Evolutionary conservation across 2,329 filamentous ascomycete genomes (phyloP), one percentile per base, ranked within the genome.

Genomic region (Pezicula neosporulosa): DNA sequence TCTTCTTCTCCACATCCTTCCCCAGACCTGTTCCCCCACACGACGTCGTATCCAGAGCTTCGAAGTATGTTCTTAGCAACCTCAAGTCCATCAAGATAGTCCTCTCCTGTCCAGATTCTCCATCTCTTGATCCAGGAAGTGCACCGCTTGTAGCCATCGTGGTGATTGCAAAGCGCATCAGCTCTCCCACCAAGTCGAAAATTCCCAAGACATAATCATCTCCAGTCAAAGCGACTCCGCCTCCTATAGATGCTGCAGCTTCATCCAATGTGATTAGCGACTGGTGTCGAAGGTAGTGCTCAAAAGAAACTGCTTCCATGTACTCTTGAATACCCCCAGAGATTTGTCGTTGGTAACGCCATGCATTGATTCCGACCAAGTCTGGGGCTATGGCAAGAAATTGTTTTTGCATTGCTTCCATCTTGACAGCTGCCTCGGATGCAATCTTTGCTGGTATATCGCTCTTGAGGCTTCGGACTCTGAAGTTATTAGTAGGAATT

Each of bases 121-220:
- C 58, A 56, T 54, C 47, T 54, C 57, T 66, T 47, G 41, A 53
- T 28, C 72, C 72, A 4, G 74, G 76, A 55, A 77, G 68, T 60
- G 68, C 60, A 53, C 65, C 66, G 36, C 54, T 85, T 5, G 91
- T 87, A 1, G 91, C 91, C 67, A 96, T 88, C 24, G 85, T 84
- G 6, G 92, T 92, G 47, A 96, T 94, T 0, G 90, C 91, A 70
- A 97, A 97, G 28, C 92, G 82, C 94, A 99, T 99, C 75, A 97
- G 78, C 73, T 99, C 94, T 37, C 94, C 94, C 1, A 92, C 92
- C 60, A 97, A 81, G 68, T 99, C 94, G 64, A 96, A 97, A 2
- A 99, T 72, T 8, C 93, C 94, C 56, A 94, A 86, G 52, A 96
- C 72, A 66, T 96, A 97, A 69, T 99, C 94, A 50, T 93, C 83